These are phyloP conservation scores for Vaccinium darrowii DNA, from an alignment of 148 eudicot genomes.

Conservation along the genomic window DNA sequence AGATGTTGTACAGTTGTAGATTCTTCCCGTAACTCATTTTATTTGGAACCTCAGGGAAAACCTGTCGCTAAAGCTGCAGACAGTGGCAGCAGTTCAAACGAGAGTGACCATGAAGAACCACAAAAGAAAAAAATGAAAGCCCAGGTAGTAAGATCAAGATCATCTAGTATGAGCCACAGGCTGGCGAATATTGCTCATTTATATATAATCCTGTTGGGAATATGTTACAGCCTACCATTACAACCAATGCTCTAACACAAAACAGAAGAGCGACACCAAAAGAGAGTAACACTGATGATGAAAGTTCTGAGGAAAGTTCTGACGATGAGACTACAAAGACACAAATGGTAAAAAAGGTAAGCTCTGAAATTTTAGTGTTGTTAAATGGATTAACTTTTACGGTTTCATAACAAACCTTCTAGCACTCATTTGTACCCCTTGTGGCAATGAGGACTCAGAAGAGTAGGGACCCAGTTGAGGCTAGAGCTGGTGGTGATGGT, in stretches of 20 bases:
- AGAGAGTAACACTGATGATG: conserved; percentile 16
- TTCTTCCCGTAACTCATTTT: neutral
- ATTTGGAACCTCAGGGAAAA: neutral
- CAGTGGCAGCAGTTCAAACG: conserved; percentile 36
- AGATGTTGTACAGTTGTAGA: neutral
- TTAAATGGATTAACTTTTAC: neutral
- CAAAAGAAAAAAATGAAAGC: conserved; percentile 30
- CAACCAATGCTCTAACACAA: conserved; percentile 7
- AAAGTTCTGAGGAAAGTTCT: conserved; percentile 20
- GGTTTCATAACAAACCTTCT: neutral
- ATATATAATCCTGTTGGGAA: neutral
- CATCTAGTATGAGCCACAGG: neutral
- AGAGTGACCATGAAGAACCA: conserved; percentile 44
- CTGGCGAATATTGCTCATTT: neutral
- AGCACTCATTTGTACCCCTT: neutral
- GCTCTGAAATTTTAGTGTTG: neutral
- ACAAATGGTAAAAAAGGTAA: conserved; percentile 6
- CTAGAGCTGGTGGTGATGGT: too few relatives aligned
- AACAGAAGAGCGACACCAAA: neutral
- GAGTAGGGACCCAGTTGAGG: too few relatives aligned
- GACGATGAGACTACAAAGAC: conserved; percentile 13
- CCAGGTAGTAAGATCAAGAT: neutral
- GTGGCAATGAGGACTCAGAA: too few relatives aligned
- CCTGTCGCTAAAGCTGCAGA: conserved; percentile 15
- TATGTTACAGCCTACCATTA: neutral